Percentiles rank a stretch among this genome's conserved stretches.
phyloP scores from a whole-genome alignment of 345 rosid species.

The Theobroma cacao region DNA sequence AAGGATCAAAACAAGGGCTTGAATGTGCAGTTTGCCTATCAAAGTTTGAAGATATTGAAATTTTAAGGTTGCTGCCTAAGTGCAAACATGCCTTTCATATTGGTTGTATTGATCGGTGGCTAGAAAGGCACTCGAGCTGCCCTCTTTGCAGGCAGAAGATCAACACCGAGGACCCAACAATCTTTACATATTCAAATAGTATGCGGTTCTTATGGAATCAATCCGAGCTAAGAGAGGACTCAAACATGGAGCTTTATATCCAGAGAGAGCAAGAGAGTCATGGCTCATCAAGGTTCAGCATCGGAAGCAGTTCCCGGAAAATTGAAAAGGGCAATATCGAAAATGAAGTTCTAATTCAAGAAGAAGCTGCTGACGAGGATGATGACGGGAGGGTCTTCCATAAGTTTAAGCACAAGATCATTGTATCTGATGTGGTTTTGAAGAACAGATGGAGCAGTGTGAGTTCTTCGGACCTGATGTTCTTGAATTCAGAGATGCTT shows the following conservation, averaged over 20 bases:
- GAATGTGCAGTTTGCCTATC: slow-evolving; percentile 89
- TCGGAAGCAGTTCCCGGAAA: slow-evolving; percentile 75
- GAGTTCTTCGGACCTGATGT: slow-evolving; percentile 77
- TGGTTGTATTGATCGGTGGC: slow-evolving; percentile 86
- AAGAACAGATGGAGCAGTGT: slow-evolving; percentile 88
- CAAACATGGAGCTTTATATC: slow-evolving; percentile 58
- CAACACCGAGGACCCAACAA: slow-evolving; percentile 49
- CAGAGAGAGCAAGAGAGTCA: slow-evolving; percentile 57
- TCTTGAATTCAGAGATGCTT: slow-evolving; percentile 71
- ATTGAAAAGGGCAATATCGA: slow-evolving; percentile 31
- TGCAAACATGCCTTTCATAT: slow-evolving; percentile 91
- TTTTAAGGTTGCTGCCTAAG: slow-evolving; percentile 69
- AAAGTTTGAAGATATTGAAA: slow-evolving; percentile 74
- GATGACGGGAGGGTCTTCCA: slow-evolving; percentile 34
- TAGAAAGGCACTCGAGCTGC: slow-evolving; percentile 83
- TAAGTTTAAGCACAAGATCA: slow-evolving; percentile 64
- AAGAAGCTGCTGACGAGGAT: slow-evolving; percentile 25
- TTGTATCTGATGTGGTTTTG: slow-evolving; percentile 68
- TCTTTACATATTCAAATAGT: slow-evolving; percentile 53
- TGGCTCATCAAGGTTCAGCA: slow-evolving; percentile 64
- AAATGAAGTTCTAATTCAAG: slow-evolving; percentile 17
- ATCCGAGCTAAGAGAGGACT: slow-evolving; percentile 45
- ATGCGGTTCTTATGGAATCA: slow-evolving; percentile 45
- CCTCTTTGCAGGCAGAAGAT: slow-evolving; percentile 74
- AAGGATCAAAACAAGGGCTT: slow-evolving; percentile 72